These are phyloP conservation scores for Botrytis squamosa DNA, from an alignment of 2,329 filamentous ascomycete genomes.

Conservation along the genomic window DNA sequence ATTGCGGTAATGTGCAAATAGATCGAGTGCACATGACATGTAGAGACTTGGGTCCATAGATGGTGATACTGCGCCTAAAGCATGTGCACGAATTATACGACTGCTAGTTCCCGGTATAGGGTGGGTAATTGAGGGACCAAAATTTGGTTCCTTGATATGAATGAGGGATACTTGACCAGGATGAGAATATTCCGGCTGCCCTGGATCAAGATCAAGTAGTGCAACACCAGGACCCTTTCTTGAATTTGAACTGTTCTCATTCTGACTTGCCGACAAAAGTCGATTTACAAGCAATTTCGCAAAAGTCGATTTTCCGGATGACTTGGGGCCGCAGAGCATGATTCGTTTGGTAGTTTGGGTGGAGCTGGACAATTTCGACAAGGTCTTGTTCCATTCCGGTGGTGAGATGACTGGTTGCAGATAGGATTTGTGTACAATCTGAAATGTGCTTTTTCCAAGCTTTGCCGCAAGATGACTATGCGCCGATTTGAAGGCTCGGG, in stretches of 20 bases:
- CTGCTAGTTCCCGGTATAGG: slow-evolving; percentile 42
- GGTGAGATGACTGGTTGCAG: slow-evolving; percentile 57
- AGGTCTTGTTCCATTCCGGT: slow-evolving; percentile 56
- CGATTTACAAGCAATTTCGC: slow-evolving; percentile 65
- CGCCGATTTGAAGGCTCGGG: slow-evolving; percentile 29
- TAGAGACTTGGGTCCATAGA: slow-evolving; percentile 67
- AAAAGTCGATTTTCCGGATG: slow-evolving; percentile 75
- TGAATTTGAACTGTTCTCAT: slow-evolving; percentile 12
- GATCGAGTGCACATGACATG: slow-evolving; percentile 59
- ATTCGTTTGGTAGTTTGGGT: slow-evolving; percentile 44
- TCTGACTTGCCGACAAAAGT: slow-evolving; percentile 45
- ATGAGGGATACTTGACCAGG: slow-evolving; percentile 69
- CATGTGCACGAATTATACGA: slow-evolving; percentile 60
- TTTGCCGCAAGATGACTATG: slow-evolving; percentile 22
- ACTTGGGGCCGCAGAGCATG: slow-evolving; percentile 68
- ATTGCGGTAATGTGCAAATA: slow-evolving; percentile 58
- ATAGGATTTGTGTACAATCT: slow-evolving; percentile 51
- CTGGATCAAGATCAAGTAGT: slow-evolving; percentile 72
- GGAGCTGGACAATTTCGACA: slow-evolving; percentile 35
- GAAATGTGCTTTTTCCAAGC: slow-evolving; percentile 44
- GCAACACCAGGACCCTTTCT: slow-evolving; percentile 41
- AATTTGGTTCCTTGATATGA: slow-evolving; percentile 57
- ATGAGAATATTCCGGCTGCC: slow-evolving; percentile 71
- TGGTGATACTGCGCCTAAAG: slow-evolving; percentile 63
- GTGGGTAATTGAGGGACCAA: slow-evolving; percentile 68